phyloP scores from a whole-genome alignment of 1,284 basidiomycete species.

The Naganishia sp. region DNA sequence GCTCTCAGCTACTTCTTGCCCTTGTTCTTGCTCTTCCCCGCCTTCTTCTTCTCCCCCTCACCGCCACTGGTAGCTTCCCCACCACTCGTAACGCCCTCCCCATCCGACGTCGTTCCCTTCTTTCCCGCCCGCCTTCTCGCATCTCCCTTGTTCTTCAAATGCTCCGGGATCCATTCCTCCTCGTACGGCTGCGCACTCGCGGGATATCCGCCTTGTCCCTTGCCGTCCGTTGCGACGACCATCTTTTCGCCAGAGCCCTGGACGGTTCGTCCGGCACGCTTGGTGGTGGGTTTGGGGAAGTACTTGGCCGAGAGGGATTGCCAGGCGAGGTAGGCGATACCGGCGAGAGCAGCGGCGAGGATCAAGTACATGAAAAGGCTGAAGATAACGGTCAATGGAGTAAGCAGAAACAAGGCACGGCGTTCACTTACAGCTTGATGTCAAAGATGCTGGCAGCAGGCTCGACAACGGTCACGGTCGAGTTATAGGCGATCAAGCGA shows the following conservation, averaged over 20 bases:
- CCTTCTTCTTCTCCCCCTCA: constrained; percentile 41
- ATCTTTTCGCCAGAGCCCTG: constrained; percentile 43
- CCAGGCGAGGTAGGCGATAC: constrained; percentile 69
- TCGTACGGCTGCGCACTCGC: constrained; percentile 70
- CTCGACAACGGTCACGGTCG: constrained; percentile 77
- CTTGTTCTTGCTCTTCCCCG: constrained; percentile 39
- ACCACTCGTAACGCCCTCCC: constrained; percentile 41
- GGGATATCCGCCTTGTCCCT: constrained; percentile 62
- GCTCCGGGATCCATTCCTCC: constrained; percentile 90
- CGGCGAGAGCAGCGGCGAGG: constrained; percentile 66
- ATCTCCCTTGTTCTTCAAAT: constrained; percentile 61
- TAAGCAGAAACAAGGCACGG: neutral
- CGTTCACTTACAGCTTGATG: constrained; percentile 66
- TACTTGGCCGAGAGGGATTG: constrained; percentile 62
- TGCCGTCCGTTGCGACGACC: constrained; percentile 62
- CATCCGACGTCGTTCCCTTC: constrained; percentile 40
- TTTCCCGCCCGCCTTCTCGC: constrained; percentile 56
- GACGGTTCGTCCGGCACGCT: constrained; percentile 51
- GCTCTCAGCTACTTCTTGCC: constrained; percentile 31
- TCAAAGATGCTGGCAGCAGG: constrained; percentile 77
- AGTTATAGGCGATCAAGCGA: constrained; percentile 73
- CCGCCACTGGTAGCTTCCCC: constrained; percentile 47
- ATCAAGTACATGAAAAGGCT: constrained; percentile 77
- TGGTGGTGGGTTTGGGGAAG: constrained; percentile 56
- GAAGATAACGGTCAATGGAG: neutral